A percentile compares a stretch with the other conserved stretches of the same genome.
phyloP scores from a whole-genome alignment of 1,139 yeast species.

The Wickerhamomyces sp. region DNA sequence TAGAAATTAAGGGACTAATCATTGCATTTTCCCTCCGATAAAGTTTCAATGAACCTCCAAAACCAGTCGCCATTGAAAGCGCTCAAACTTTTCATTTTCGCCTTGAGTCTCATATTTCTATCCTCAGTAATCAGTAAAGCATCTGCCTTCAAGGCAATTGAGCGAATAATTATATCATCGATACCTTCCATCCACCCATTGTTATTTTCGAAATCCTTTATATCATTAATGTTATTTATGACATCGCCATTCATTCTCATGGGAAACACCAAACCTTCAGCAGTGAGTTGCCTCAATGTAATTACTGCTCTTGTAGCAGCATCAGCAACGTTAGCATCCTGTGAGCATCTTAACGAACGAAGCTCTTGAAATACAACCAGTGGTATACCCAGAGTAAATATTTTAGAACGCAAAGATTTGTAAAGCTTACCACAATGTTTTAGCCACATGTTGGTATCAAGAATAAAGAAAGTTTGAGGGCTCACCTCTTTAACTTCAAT shows the following conservation, averaged over 20 bases:
- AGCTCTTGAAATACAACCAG: slow-evolving; percentile 76
- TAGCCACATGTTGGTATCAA: slow-evolving; percentile 79
- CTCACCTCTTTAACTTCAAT: slow-evolving; percentile 21
- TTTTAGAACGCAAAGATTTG: slow-evolving; percentile 60
- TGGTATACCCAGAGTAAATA: slow-evolving; percentile 59
- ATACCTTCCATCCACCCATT: slow-evolving; percentile 37
- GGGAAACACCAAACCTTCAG: slow-evolving; percentile 55
- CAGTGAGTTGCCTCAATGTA: slow-evolving; percentile 61
- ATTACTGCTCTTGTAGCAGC: slow-evolving; percentile 80
- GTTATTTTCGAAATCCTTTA: slow-evolving; percentile 36
- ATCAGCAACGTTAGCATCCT: slow-evolving; percentile 72
- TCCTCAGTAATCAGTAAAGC: slow-evolving; percentile 64
- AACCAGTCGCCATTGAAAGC: slow-evolving; percentile 61
- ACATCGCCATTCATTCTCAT: slow-evolving; percentile 64
- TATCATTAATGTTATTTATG: slow-evolving; percentile 53
- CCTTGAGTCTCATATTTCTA: slow-evolving; percentile 63
- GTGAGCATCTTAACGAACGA: slow-evolving; percentile 66
- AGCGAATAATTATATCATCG: slow-evolving; percentile 36
- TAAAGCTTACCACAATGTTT: slow-evolving; percentile 75
- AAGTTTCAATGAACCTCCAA: slow-evolving; percentile 45
- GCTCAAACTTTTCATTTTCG: slow-evolving; percentile 54
- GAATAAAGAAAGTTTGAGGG: slow-evolving; percentile 52
- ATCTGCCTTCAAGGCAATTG: slow-evolving; percentile 13
- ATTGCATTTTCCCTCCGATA: slow-evolving; percentile 23
- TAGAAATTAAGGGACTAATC: slow-evolving; percentile 7